Evolutionary conservation across 129 eudicot genomes (phyloP).

Genomic region (Helichrysum umbraculigerum): DNA sequence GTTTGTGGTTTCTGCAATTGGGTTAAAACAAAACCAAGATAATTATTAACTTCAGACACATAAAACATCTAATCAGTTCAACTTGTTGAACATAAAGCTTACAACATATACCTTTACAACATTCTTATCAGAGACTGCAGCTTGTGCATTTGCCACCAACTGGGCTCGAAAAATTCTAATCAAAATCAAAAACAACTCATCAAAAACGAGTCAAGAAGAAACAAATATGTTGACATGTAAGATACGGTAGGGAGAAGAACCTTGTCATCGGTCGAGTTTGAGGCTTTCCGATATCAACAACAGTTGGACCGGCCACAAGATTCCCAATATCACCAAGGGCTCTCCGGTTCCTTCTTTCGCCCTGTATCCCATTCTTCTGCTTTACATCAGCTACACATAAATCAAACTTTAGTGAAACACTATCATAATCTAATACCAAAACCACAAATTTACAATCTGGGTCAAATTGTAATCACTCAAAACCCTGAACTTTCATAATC

Average conservation of each 20-base stretch:
- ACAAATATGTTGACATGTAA: background rate
- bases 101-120: constrained; percentile 37
- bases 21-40: background rate
- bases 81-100: background rate
- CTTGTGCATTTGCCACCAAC: constrained; percentile 34
- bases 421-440: too few species aligned
- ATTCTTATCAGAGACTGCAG: constrained; percentile 42
- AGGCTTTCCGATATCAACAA: constrained; percentile 36
- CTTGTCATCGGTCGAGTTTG: constrained; percentile 36
- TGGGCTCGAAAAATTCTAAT: constrained; percentile 33
- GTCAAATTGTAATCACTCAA: too few species aligned
- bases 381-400: constrained; percentile 32
- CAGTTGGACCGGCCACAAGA: constrained; percentile 23
- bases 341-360: constrained; percentile 35
- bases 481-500: too few species aligned
- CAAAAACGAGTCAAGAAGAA: background rate
- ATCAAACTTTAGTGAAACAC: background rate
- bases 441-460: background rate
- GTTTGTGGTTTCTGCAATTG: constrained; percentile 50
- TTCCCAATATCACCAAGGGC: constrained; percentile 44
- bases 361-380: constrained; percentile 32
- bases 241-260: constrained; percentile 6
- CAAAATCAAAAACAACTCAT: background rate
- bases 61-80: background rate
- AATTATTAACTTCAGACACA: background rate